phyloP scores from a whole-genome alignment of 2,329 filamentous ascomycete species.

The Xylaria multiplex region DNA sequence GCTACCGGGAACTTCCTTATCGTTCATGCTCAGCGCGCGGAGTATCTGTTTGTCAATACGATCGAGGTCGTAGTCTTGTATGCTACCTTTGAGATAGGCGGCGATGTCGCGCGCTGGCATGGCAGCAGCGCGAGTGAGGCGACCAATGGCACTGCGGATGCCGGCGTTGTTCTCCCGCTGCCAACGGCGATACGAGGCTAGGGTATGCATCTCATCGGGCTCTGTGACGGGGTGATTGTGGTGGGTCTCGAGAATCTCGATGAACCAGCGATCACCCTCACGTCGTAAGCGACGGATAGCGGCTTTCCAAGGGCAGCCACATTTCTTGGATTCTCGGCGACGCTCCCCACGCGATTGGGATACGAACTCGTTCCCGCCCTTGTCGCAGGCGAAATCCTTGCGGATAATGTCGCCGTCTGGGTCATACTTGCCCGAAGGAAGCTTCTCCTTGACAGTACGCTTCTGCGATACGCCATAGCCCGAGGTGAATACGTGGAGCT shows the following conservation, averaged over 20 bases:
- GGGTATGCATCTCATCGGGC: conserved; percentile 46
- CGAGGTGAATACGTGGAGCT: conserved; percentile 47
- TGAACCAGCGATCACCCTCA: conserved; percentile 47
- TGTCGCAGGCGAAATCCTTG: conserved; percentile 47
- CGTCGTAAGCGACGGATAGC: conserved; percentile 45
- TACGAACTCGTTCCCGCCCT: conserved; percentile 46
- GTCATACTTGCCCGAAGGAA: conserved; percentile 47
- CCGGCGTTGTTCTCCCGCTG: conserved; percentile 47
- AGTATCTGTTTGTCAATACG: conserved; percentile 46
- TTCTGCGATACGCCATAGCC: conserved; percentile 49
- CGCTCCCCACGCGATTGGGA: conserved; percentile 47
- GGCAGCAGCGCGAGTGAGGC: conserved; percentile 43
- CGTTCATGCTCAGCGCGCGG: conserved; percentile 45
- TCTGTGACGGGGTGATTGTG: conserved; percentile 47
- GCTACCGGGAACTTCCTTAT: conserved; percentile 39
- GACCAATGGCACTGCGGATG: conserved; percentile 42
- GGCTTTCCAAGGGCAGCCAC: conserved; percentile 46
- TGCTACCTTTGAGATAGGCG: conserved; percentile 43
- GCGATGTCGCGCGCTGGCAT: conserved; percentile 44
- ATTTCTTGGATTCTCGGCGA: conserved; percentile 45
- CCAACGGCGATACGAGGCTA: conserved; percentile 48
- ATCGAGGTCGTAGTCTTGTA: conserved; percentile 43
- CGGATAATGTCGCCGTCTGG: conserved; percentile 45
- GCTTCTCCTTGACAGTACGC: conserved; percentile 48
- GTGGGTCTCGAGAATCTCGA: conserved; percentile 43